Percentiles rank a stretch among this genome's conserved stretches.
Conservation (phyloP, 2,329 filamentous ascomycete species). For the Exutisphaerella laricina region DNA sequence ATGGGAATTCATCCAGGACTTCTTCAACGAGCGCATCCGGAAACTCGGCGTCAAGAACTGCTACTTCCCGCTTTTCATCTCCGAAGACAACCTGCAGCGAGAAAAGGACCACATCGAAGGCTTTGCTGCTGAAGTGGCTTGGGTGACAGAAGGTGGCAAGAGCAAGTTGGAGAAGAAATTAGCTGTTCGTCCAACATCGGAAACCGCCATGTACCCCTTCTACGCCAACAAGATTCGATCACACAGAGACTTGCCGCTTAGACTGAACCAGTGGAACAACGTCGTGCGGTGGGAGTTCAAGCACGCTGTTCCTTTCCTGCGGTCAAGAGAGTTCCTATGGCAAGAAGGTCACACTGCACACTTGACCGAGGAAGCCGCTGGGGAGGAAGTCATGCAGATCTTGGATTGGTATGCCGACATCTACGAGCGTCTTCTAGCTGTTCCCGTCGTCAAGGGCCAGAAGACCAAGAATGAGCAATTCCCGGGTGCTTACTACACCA, state of each 20-base stretch:
- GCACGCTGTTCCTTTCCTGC: conserved; percentile 76
- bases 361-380: conserved; percentile 74
- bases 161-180: conserved; percentile 82
- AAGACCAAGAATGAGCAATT: conserved; percentile 99
- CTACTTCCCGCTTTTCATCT: conserved; percentile 95
- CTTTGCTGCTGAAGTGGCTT: conserved; percentile 89
- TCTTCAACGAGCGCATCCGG: conserved; percentile 67
- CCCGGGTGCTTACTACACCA: conserved; percentile 92
- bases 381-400: conserved; percentile 84
- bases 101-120: conserved; percentile 98
- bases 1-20: conserved; percentile 60
- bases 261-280: conserved; percentile 97
- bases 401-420: conserved; percentile 87
- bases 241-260: conserved; percentile 88
- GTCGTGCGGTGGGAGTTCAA: conserved; percentile 97
- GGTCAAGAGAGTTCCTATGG: conserved; percentile 95
- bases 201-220: conserved; percentile 90
- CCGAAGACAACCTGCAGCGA: conserved; percentile 73
- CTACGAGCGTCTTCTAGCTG: conserved; percentile 88
- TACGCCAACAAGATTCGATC: conserved; percentile 96
- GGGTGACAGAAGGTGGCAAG: conserved; percentile 86
- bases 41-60: conserved; percentile 88
- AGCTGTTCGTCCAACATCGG: conserved; percentile 63
- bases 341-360: conserved; percentile 96
- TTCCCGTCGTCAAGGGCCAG: conserved; percentile 84